Conservation (phyloP, 257 asterid genomes). For the Leonotis leonurus region DNA sequence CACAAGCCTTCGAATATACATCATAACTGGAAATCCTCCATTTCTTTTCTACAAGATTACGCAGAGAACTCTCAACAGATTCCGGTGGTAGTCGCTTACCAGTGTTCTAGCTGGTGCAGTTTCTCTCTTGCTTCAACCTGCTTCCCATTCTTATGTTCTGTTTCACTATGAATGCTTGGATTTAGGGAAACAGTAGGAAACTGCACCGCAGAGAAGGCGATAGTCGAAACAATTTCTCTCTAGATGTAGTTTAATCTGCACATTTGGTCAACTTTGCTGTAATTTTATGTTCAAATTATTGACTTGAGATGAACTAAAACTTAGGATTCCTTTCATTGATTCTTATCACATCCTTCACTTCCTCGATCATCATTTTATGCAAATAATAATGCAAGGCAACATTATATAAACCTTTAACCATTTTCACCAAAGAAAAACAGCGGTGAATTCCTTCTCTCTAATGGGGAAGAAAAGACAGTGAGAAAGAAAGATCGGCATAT, state of each 20-base stretch:
- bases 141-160: not conserved
- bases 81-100: not conserved
- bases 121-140: too few species aligned
- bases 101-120: too few species aligned
- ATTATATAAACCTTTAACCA: too few species aligned
- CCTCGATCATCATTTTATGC: too few species aligned
- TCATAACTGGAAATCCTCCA: constrained; percentile 22
- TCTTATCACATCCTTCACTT: not conserved
- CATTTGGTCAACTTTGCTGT: not conserved
- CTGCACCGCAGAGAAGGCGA: not conserved
- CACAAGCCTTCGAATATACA: constrained; percentile 77
- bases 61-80: not conserved
- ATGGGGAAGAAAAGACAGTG: too few species aligned
- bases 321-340: not conserved
- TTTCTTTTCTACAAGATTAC: not conserved
- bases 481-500: too few species aligned
- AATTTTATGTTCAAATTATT: not conserved
- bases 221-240: constrained; percentile 1
- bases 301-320: not conserved
- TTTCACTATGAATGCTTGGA: not conserved
- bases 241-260: not conserved
- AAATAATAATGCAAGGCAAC: too few species aligned
- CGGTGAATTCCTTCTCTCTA: too few species aligned
- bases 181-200: too few species aligned
- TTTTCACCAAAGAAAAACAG: too few species aligned